Base-by-base conservation (phyloP, 225 moss, liverwort and hornwort genomes). In the Thuidium tamariscinum region DNA sequence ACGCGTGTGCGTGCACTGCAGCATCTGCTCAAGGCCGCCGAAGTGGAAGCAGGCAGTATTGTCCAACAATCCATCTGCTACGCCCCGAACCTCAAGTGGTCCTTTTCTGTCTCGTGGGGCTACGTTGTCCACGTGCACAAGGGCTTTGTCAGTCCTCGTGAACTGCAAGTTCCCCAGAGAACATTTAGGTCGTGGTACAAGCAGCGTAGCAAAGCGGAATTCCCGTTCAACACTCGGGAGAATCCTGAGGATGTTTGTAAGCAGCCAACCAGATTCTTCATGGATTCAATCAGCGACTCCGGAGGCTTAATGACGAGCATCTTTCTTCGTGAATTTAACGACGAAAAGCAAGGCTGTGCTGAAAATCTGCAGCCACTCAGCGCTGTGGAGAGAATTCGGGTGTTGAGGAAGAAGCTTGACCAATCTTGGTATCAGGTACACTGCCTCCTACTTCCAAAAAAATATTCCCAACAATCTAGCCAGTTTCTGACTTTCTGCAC, bases 41-140 rank as follows among this genome's bases (percentile, higher is more conserved):
- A 88, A 63, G 80, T 93, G 52, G 93, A 93, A 51, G 41, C 90
- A 26, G 91, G 90, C 22, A 93, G 93, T 52, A 63, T 93, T 36
- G 68, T 90, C 5, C 93, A 93, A 30, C 93, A 93, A 65, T 93
- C 93, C 63, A 91, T 93, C 80, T 93, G 93, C 87, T 93, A 91
- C 65, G 87, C 87, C 19, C 70, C 61, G 52, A 77, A 46, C 52
- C 90, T 88, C 2, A 79, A 82, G 59, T 93, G 93, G 93, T 93
- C 93, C 18, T 83, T 91, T 37, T 85, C 91, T 3, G 86, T 93
- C 29, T 91, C 93, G 4, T 93, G 93, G 93, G 93, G 90, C 61
- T 93, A 93, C 34, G 88, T 89, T n/a, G 90, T 93, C 36, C 90
- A 91, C 60, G 93, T 91, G 68, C 87, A 93, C 77, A 90, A 87